Evolutionary conservation across 345 rosid genomes (phyloP), one percentile per base, ranked within the genome.

Genomic region (Gossypium longicalyx): DNA sequence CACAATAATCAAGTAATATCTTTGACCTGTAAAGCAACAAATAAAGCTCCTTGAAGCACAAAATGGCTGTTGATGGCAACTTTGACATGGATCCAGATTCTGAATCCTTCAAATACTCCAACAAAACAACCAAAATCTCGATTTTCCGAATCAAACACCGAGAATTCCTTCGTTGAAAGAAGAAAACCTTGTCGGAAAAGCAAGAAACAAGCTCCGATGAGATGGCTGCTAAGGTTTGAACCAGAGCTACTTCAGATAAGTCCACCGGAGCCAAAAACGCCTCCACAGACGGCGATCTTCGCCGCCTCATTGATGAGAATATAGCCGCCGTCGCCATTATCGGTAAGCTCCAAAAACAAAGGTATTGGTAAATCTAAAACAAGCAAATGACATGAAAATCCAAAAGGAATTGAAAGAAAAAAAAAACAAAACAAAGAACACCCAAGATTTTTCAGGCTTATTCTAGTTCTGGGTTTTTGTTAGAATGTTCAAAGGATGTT

Each of bases 231-330:
- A 96, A 86, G 81, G 90, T 89, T 77, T 84, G 88, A 23, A 90
- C 71, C 65, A 96, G 93, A 9, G 88, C 83, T 17, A 85, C 82
- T 49, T 90, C 93, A 61, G 89, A 80, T 53, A 96, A 83, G 83
- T 93, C 93, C 76, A 93, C 97, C 54, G 95, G 98, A 44, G 91
- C 93, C 77, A 93, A 59, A 75, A 93, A 93, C n/a, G 93, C 93
- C 78, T 90, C 95, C n/a, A 96, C 41, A 12, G 91, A 91, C 38
- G 94, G 90, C 59, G 94, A 88, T 67, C 97, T 83, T 75, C 93
- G 85, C 77, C 95, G 80, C 74, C 97, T 81, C 0, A 93, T 73
- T 48, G 97, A 96, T 45, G 97, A 90, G 77, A 96, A 90, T 68
- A 91, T 89, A 25, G 97, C 94, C 4, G 93, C 95, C 12, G 89